phyloP scores from a whole-genome alignment of 1,284 basidiomycete genomes.

The Sphaerobolus stellatus region DNA sequence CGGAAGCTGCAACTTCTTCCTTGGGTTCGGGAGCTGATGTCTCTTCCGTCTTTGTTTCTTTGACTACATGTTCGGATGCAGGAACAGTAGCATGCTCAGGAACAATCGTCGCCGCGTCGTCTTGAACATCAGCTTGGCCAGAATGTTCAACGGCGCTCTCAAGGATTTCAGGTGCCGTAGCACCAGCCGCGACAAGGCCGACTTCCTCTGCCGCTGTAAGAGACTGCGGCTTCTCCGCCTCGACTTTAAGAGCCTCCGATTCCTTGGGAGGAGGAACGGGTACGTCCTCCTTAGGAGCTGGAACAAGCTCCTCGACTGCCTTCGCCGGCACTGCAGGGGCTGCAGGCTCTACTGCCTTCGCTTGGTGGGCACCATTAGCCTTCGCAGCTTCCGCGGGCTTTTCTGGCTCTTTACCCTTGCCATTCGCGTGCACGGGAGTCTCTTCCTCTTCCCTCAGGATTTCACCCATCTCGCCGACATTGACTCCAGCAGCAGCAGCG shows the following conservation, averaged over 20 bases:
- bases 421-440: slow-evolving; percentile 22
- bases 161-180: background rate
- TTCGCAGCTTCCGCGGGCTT: too few relatives aligned
- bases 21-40: background rate
- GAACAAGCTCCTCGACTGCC: background rate
- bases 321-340: background rate
- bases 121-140: background rate
- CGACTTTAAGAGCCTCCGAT: background rate
- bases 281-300: background rate
- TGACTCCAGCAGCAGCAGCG: slow-evolving; percentile 30
- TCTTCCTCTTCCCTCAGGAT: slow-evolving; percentile 52
- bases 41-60: background rate
- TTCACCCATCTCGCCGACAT: slow-evolving; percentile 67
- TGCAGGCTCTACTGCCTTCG: slow-evolving; percentile 7
- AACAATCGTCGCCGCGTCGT: background rate
- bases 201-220: background rate
- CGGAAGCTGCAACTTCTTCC: background rate
- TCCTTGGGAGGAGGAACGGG: background rate
- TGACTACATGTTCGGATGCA: too few relatives aligned
- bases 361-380: slow-evolving; percentile 19
- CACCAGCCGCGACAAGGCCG: background rate
- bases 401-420: too few relatives aligned
- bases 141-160: background rate
- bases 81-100: background rate
- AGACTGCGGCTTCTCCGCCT: background rate